Evolutionary conservation across 495 filamentous ascomycete genomes (phyloP).

Genomic region (Aspergillus campestris): DNA sequence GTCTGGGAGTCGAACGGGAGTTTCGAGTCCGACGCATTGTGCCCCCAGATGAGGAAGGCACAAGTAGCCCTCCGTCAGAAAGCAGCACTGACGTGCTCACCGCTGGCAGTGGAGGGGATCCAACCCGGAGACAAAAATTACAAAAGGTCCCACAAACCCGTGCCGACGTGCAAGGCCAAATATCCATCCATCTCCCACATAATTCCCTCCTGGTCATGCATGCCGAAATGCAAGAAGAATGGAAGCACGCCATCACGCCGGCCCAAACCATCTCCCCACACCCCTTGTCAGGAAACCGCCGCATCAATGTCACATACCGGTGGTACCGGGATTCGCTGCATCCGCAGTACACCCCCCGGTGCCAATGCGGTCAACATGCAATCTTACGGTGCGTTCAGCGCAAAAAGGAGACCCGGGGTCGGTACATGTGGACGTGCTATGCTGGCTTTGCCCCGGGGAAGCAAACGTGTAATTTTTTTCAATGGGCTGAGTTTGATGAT

Average conservation of each 20-base stretch:
- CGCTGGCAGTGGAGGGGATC: conserved; percentile 1
- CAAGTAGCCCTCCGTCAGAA: conserved; percentile 1
- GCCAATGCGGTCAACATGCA: conserved; percentile 59
- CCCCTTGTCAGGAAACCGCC: conserved; percentile 63
- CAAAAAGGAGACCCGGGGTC: conserved; percentile 62
- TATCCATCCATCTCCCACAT: conserved; percentile 86
- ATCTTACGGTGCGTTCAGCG: conserved; percentile 73
- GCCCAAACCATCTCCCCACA: conserved; percentile 71
- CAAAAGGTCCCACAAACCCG: conserved; percentile 21
- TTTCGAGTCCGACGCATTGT: conserved; percentile 76
- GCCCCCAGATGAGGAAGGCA: conserved; percentile 38
- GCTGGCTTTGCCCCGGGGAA: conserved; percentile 66
- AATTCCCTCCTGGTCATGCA: conserved; percentile 94
- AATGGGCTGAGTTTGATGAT: conserved; percentile 85
- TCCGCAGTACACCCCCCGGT: conserved; percentile 51
- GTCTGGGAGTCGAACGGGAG: conserved; percentile 80
- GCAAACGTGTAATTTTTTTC: conserved; percentile 71
- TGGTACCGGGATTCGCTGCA: conserved; percentile 70
- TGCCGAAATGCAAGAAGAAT: conserved; percentile 62
- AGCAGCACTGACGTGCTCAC: too few relatives aligned
- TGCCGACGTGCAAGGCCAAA: conserved; percentile 65
- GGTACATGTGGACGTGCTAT: conserved; percentile 95
- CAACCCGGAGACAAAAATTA: conserved; percentile 3
- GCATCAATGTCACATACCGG: conserved; percentile 93
- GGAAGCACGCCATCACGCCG: conserved; percentile 59